Conservation (phyloP, 2,329 filamentous ascomycete genomes). For the Beauveria caledonica region DNA sequence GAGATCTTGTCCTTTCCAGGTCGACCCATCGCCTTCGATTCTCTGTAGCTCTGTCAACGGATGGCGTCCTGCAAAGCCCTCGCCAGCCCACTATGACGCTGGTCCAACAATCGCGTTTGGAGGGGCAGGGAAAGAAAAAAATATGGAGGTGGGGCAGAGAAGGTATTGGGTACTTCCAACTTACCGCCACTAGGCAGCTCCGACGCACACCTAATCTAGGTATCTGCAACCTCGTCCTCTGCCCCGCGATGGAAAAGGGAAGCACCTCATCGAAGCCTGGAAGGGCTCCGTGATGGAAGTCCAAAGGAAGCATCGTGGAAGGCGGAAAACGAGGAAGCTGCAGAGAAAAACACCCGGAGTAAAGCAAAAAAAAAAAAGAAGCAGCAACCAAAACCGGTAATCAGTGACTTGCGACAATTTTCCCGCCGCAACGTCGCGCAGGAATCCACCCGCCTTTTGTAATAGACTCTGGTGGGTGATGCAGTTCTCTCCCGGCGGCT, state of each 20-base stretch:
- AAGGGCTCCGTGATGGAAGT: neutral
- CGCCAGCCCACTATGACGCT: constrained; percentile 8
- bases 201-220: neutral
- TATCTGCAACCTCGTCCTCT: constrained; percentile 16
- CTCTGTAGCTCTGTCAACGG: neutral
- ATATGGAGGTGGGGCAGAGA: constrained; percentile 10
- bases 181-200: neutral
- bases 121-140: constrained; percentile 15
- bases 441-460: constrained; percentile 1
- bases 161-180: constrained; percentile 12
- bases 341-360: neutral
- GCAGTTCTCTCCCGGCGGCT: constrained; percentile 1
- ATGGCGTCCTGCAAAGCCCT: neutral
- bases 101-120: constrained; percentile 3
- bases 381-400: neutral
- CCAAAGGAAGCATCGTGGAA: neutral
- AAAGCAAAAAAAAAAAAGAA: neutral
- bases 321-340: neutral
- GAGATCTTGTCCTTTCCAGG: neutral
- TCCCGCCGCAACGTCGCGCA: neutral
- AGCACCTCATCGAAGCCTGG: constrained; percentile 4
- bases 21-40: neutral
- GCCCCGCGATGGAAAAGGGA: constrained; percentile 9
- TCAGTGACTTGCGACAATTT: neutral
- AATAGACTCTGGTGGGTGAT: neutral